phyloP scores from a whole-genome alignment of 2,329 filamentous ascomycete genomes.

The Calycina marina region DNA sequence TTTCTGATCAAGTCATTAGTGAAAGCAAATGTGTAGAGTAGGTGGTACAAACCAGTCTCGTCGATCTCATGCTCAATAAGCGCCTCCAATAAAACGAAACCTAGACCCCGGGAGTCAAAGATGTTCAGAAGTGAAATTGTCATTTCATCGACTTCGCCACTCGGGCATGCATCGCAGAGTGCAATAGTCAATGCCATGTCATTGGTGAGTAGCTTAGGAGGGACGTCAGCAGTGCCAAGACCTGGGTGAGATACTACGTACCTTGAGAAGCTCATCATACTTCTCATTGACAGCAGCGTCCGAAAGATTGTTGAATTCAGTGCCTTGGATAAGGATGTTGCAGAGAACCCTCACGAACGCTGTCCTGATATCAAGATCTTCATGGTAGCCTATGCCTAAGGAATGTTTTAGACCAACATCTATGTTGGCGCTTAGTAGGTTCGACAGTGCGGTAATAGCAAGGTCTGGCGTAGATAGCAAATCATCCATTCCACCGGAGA shows the following conservation, averaged over 20 bases:
- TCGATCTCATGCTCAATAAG: conserved; percentile 56
- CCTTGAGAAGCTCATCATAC: conserved; percentile 49
- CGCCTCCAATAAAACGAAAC: conserved; percentile 48
- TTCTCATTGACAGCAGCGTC: conserved; percentile 54
- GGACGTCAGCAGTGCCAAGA: conserved; percentile 8
- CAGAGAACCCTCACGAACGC: conserved; percentile 57
- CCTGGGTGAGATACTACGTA: conserved; percentile 18
- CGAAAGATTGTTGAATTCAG: conserved; percentile 54
- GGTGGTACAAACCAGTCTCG: conserved; percentile 38
- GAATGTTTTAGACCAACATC: conserved; percentile 59
- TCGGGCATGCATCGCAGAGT: conserved; percentile 51
- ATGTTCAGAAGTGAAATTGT: conserved; percentile 53
- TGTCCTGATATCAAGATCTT: conserved; percentile 53
- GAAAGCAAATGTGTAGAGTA: too few relatives aligned
- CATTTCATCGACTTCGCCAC: conserved; percentile 53
- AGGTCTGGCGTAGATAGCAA: conserved; percentile 41
- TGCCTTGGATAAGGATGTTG: conserved; percentile 57
- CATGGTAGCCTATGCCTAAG: conserved; percentile 55
- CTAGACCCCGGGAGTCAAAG: conserved; percentile 51
- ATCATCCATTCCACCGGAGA: conserved; percentile 35
- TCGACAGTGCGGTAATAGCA: conserved; percentile 53
- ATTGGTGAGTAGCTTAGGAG: conserved; percentile 40
- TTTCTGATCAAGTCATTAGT: too few relatives aligned
- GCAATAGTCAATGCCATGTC: conserved; percentile 48
- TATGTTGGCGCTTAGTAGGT: conserved; percentile 55